These are phyloP conservation scores for Daldinia vernicosa DNA, from an alignment of 495 filamentous ascomycete genomes.

Conservation along the genomic window DNA sequence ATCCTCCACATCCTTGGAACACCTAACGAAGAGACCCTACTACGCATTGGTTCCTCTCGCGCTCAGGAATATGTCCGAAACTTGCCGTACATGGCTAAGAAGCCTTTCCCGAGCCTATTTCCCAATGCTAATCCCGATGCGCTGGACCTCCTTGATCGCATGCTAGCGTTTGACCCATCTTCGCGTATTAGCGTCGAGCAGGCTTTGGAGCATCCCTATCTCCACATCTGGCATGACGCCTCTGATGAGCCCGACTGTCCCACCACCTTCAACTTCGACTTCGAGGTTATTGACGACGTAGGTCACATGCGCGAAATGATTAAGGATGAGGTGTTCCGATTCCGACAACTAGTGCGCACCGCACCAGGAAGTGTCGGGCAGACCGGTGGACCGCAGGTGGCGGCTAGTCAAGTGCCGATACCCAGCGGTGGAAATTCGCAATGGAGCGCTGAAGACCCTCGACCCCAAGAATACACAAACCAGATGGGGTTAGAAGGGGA, in stretches of 20 bases:
- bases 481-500: constrained; percentile 78
- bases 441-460: constrained; percentile 85
- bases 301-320: constrained; percentile 97
- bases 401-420: constrained; percentile 68
- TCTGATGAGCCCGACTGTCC: constrained; percentile 94
- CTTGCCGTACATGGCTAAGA: constrained; percentile 94
- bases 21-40: constrained; percentile 92
- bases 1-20: constrained; percentile 98
- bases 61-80: constrained; percentile 99
- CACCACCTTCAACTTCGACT: constrained; percentile 95
- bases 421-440: constrained; percentile 70
- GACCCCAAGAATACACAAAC: constrained; percentile 79
- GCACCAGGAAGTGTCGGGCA: constrained; percentile 59
- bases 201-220: constrained; percentile 93
- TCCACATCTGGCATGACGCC: constrained; percentile 98
- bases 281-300: constrained; percentile 94
- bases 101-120: constrained; percentile 87
- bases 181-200: constrained; percentile 91
- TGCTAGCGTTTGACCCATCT: constrained; percentile 96
- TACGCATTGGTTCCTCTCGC: constrained; percentile 91
- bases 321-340: constrained; percentile 85
- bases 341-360: constrained; percentile 77
- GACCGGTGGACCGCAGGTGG: constrained; percentile 42
- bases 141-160: constrained; percentile 90
- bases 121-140: constrained; percentile 95